Percentiles rank a stretch among this genome's conserved stretches.
Evolutionary conservation across 371 early-diverging fungal genomes (phyloP).

Genomic region (Cokeromyces recurvatus): DNA sequence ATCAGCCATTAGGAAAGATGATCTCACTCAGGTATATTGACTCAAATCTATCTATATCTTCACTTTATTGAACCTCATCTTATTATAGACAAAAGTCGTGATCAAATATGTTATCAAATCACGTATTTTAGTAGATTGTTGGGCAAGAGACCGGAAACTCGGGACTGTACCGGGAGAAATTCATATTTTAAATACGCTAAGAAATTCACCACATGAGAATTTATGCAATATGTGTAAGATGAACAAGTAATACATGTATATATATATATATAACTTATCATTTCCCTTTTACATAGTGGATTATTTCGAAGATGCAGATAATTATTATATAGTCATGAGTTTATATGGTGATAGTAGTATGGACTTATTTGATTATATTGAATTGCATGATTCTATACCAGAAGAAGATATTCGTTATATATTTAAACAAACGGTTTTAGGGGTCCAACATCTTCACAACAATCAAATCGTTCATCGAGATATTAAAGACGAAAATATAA

Average conservation of each 20-base stretch:
- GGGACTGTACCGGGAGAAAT: slow-evolving; percentile 69
- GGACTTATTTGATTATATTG: slow-evolving; percentile 77
- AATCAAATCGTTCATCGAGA: slow-evolving; percentile 75
- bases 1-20: slow-evolving; percentile 44
- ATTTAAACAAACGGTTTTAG: slow-evolving; percentile 59
- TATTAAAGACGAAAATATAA: slow-evolving; percentile 75
- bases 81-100: slow-evolving; percentile 54
- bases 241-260: not conserved
- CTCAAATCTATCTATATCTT: slow-evolving; percentile 2
- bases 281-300: slow-evolving; percentile 26
- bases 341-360: slow-evolving; percentile 61
- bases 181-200: slow-evolving; percentile 61
- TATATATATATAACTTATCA: no score
- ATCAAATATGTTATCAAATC: slow-evolving; percentile 77
- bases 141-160: slow-evolving; percentile 61
- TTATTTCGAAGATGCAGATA: slow-evolving; percentile 64
- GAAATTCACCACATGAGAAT: slow-evolving; percentile 56
- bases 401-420: slow-evolving; percentile 56
- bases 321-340: slow-evolving; percentile 68
- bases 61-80: no score
- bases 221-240: slow-evolving; percentile 55
- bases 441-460: slow-evolving; percentile 65
- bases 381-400: slow-evolving; percentile 50
- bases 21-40: slow-evolving; percentile 36
- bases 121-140: slow-evolving; percentile 66